phyloP scores from a whole-genome alignment of 805 yeast species.

The Nakazawaea siamensis region DNA sequence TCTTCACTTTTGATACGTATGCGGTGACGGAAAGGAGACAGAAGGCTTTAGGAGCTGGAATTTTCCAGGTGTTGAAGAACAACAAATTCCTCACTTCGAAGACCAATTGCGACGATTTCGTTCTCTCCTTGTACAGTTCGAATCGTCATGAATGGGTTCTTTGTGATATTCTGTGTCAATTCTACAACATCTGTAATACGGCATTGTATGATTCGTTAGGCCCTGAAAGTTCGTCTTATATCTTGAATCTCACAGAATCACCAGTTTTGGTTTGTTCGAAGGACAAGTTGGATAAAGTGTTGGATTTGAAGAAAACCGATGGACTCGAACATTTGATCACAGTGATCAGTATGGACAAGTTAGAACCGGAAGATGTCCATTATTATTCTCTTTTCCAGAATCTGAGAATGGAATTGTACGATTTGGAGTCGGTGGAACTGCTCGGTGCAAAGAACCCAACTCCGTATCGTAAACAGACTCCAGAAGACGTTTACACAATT shows the following conservation, averaged over 20 bases:
- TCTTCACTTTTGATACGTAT: conserved; percentile 6
- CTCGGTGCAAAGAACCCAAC: conserved; percentile 25
- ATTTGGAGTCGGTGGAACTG: conserved; percentile 23
- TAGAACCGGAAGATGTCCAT: conserved; percentile 16
- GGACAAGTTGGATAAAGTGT: conserved; percentile 37
- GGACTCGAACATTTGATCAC: conserved; percentile 29
- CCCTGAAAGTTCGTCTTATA: conserved; percentile 53
- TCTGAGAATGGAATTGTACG: conserved; percentile 21
- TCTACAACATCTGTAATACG: conserved; percentile 45
- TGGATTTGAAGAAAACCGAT: conserved; percentile 30
- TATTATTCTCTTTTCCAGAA: conserved; percentile 17
- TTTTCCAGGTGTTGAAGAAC: conserved; percentile 15
- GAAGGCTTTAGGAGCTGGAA: conserved; percentile 15
- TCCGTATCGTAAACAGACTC: conserved; percentile 35
- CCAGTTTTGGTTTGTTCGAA: conserved; percentile 50
- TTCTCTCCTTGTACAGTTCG: conserved; percentile 47
- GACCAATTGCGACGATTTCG: conserved; percentile 21
- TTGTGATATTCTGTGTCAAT: conserved; percentile 58
- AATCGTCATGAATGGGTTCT: conserved; percentile 65
- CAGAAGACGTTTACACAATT: conserved; percentile 49
- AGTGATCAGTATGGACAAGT: conserved; percentile 48
- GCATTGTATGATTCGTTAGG: conserved; percentile 53
- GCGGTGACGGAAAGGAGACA: conserved; percentile 10
- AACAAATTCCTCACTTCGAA: conserved; percentile 10
- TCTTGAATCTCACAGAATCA: conserved; percentile 50